Conservation (phyloP, 164 flowering plant species). For the Chloranthus sessilifolius region DNA sequence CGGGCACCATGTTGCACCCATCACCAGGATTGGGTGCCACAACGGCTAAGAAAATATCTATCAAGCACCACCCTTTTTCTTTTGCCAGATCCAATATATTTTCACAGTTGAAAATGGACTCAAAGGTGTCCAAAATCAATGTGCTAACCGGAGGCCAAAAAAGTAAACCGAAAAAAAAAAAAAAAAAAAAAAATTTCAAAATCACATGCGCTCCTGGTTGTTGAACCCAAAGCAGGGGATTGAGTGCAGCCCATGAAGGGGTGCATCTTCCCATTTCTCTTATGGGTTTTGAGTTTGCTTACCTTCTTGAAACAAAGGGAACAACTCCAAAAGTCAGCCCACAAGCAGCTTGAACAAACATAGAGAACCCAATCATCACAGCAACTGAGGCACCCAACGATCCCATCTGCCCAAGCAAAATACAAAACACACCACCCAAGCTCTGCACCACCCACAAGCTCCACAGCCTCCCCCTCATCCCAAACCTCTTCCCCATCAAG, state of each 20-base stretch:
- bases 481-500: conserved; percentile 51
- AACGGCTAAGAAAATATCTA: no score
- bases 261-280: no score
- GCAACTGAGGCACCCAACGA: conserved; percentile 51
- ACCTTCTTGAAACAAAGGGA: conserved; percentile 90
- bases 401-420: conserved; percentile 46
- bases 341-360: conserved; percentile 81
- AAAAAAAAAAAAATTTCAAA: no score
- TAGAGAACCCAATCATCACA: conserved; percentile 66
- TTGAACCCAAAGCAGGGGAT: neutral
- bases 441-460: conserved; percentile 68
- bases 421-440: conserved; percentile 65
- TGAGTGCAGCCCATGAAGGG: no score
- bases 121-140: no score
- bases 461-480: conserved; percentile 92
- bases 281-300: no score
- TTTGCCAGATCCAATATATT: no score
- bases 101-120: no score
- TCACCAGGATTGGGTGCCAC: no score
- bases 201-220: neutral
- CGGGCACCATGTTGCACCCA: no score
- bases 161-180: neutral
- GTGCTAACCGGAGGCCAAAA: conserved; percentile 3
- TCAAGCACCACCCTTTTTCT: no score
- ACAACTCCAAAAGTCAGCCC: conserved; percentile 87